phyloP scores from a whole-genome alignment of 2,329 filamentous ascomycete species.

The Penicillium hordei region DNA sequence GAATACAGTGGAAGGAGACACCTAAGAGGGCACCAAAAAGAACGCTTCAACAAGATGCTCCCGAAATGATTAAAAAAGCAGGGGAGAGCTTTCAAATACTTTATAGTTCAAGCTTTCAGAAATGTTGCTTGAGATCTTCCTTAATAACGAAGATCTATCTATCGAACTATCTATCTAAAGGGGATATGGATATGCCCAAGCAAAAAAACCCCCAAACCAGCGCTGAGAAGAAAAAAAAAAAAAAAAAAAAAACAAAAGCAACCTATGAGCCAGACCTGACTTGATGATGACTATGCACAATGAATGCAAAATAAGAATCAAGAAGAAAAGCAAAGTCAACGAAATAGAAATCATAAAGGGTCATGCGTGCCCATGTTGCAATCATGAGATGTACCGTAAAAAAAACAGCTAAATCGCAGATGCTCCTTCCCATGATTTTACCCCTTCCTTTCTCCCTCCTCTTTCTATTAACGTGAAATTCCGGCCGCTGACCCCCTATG shows the following conservation, averaged over 20 bases:
- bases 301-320: slow-evolving; percentile 12
- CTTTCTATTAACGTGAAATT: slow-evolving; percentile 8
- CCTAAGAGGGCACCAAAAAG: not conserved
- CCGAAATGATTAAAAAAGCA: not conserved
- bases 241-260: slow-evolving; percentile 14
- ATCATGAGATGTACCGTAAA: slow-evolving; percentile 20
- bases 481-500: not conserved
- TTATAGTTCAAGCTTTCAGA: not conserved
- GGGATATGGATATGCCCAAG: slow-evolving; percentile 6
- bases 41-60: not conserved
- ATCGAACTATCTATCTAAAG: slow-evolving; percentile 27
- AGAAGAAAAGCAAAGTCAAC: slow-evolving; percentile 9
- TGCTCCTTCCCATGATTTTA: slow-evolving; percentile 13
- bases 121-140: not conserved
- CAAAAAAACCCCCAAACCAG: slow-evolving; percentile 10
- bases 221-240: slow-evolving; percentile 15
- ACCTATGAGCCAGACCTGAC: slow-evolving; percentile 11
- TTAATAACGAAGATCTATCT: slow-evolving; percentile 13
- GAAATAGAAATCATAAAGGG: slow-evolving; percentile 14
- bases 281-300: slow-evolving; percentile 12
- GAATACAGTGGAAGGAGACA: not conserved
- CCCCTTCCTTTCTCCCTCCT: slow-evolving; percentile 1
- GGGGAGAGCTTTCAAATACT: no score
- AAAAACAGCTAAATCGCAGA: slow-evolving; percentile 15
- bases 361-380: slow-evolving; percentile 14